Evolutionary conservation across 306 rosid species (phyloP).

Genomic region (Cucumis cinereus): DNA sequence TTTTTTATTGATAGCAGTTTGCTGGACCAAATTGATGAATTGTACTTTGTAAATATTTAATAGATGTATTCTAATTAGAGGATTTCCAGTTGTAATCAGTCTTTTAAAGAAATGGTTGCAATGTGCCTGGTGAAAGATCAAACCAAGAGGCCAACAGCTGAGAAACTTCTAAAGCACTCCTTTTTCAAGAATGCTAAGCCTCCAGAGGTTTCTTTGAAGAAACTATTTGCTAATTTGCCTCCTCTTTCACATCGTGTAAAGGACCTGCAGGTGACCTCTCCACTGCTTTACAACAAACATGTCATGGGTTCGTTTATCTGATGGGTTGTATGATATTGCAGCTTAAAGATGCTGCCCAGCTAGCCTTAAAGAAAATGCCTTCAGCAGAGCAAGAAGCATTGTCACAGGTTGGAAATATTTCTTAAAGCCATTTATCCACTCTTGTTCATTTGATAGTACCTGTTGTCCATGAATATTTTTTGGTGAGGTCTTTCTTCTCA

Average conservation of each 20-base stretch:
- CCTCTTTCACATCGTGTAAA: slow-evolving; percentile 94
- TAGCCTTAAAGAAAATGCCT: slow-evolving; percentile 92
- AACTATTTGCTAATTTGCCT: slow-evolving; percentile 77
- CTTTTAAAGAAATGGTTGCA: slow-evolving; percentile 99
- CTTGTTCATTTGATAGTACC: neutral
- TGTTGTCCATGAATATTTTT: neutral
- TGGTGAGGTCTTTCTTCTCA: neutral
- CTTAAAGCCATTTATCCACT: neutral
- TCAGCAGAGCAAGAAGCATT: slow-evolving; percentile 98
- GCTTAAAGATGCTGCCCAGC: slow-evolving; percentile 93
- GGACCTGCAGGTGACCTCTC: slow-evolving; percentile 68
- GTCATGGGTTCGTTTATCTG: slow-evolving; percentile 12
- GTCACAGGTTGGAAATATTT: slow-evolving; percentile 45
- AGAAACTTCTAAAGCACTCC: slow-evolving; percentile 78
- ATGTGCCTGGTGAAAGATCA: slow-evolving; percentile 99
- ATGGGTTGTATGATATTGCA: slow-evolving; percentile 22
- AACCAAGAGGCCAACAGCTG: slow-evolving; percentile 89
- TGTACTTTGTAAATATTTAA: slow-evolving; percentile 12
- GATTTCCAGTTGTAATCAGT: slow-evolving; percentile 98
- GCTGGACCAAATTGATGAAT: slow-evolving; percentile 2
- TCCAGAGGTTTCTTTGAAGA: slow-evolving; percentile 86
- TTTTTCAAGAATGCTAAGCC: slow-evolving; percentile 84
- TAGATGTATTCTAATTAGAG: slow-evolving; percentile 75
- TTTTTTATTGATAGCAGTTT: neutral
- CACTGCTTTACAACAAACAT: slow-evolving; percentile 8